Conservation (phyloP, 768 basidiomycete genomes). For the Terana coerulea region DNA sequence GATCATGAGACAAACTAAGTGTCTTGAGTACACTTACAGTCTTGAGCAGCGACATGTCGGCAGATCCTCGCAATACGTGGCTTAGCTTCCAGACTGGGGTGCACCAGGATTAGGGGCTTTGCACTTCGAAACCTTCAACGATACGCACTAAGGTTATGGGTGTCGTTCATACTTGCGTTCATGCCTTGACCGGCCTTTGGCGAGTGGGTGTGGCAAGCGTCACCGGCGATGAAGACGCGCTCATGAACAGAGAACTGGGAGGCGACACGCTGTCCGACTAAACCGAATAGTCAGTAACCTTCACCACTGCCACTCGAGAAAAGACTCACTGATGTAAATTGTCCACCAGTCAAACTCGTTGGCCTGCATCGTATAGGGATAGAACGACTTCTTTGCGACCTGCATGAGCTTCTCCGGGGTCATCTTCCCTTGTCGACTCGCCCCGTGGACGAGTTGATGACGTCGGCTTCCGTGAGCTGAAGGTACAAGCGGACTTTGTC, state of each 20-base stretch:
- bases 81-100: constrained; percentile 48
- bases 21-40: constrained; percentile 31
- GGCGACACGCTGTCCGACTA: constrained; percentile 56
- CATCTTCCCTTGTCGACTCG: constrained; percentile 38
- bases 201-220: constrained; percentile 47
- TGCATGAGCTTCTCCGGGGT: constrained; percentile 37
- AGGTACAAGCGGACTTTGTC: constrained; percentile 49
- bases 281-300: background rate
- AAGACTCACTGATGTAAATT: constrained; percentile 39
- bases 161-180: constrained; percentile 52
- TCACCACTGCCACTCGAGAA: background rate
- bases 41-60: constrained; percentile 40
- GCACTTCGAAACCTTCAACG: background rate
- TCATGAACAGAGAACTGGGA: constrained; percentile 43
- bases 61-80: constrained; percentile 45
- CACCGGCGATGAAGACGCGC: constrained; percentile 55
- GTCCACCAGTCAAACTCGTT: constrained; percentile 48
- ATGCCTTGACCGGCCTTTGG: constrained; percentile 48
- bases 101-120: background rate
- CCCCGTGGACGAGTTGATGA: constrained; percentile 34
- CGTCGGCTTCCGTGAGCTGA: constrained; percentile 41
- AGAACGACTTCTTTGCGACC: constrained; percentile 37
- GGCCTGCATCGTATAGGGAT: constrained; percentile 33
- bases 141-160: constrained; percentile 42
- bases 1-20: background rate